Evolutionary conservation across 371 early-diverging fungal species (phyloP).

Genomic region (Aphelidium insulamus): DNA sequence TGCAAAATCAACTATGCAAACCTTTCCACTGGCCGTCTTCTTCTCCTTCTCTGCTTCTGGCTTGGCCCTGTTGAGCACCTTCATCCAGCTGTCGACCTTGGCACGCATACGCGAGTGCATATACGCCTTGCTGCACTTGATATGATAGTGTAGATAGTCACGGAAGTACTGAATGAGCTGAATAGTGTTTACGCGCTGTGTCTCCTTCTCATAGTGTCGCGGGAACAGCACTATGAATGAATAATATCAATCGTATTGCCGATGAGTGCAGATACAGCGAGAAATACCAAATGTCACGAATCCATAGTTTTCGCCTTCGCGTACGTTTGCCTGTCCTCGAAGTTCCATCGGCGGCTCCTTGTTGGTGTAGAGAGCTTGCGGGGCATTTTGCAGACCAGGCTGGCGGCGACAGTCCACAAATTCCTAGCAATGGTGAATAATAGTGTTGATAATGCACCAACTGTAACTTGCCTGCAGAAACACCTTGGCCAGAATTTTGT

Average conservation of each 20-base stretch:
- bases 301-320: slow-evolving; percentile 49
- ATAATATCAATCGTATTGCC: not conserved
- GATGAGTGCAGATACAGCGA: not conserved
- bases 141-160: slow-evolving; percentile 95
- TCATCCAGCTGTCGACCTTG: slow-evolving; percentile 82
- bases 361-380: slow-evolving; percentile 76
- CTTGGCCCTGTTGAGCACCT: slow-evolving; percentile 92
- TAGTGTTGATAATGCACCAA: not conserved
- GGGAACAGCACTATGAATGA: slow-evolving; percentile 62
- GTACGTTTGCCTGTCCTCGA: slow-evolving; percentile 44
- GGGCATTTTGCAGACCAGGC: slow-evolving; percentile 73
- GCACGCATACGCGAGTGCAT: slow-evolving; percentile 95
- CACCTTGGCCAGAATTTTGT: slow-evolving; percentile 80
- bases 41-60: slow-evolving; percentile 66
- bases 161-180: slow-evolving; percentile 87
- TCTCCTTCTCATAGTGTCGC: slow-evolving; percentile 48
- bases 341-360: slow-evolving; percentile 89
- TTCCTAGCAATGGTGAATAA: slow-evolving; percentile 31
- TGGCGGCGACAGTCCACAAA: slow-evolving; percentile 91
- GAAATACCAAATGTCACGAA: slow-evolving; percentile 84
- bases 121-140: slow-evolving; percentile 94
- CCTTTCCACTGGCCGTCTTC: slow-evolving; percentile 73
- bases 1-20: too few species aligned
- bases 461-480: slow-evolving; percentile 57
- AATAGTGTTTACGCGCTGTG: slow-evolving; percentile 63